Percentiles rank a stretch among this genome's conserved stretches.
These are phyloP conservation scores for Ganoderma resinaceum DNA, from an alignment of 1,284 basidiomycete species.

Conservation along the genomic window DNA sequence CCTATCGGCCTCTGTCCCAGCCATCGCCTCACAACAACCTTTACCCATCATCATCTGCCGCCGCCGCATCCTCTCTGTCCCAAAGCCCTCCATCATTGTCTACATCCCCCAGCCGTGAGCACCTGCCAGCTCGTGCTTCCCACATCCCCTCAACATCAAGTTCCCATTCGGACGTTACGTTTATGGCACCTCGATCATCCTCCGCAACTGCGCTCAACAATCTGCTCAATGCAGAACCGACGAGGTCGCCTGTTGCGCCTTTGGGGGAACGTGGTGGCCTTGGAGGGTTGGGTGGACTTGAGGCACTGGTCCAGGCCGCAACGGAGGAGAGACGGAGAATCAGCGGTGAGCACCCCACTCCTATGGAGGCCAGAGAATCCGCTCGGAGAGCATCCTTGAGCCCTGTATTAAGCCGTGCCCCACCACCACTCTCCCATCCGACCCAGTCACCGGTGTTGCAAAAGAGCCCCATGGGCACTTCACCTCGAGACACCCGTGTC, in stretches of 20 bases:
- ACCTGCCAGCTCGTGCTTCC: neutral
- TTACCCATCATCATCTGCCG: constrained; percentile 21
- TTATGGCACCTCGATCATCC: constrained; percentile 16
- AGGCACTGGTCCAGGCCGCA: constrained; percentile 63
- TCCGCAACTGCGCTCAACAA: constrained; percentile 35
- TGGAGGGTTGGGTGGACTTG: constrained; percentile 47
- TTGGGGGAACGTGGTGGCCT: constrained; percentile 20
- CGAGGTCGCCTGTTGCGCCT: constrained; percentile 32
- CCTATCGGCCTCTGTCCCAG: constrained; percentile 23
- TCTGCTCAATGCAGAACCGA: constrained; percentile 33
- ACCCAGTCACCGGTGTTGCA: constrained; percentile 27
- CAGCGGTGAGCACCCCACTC: constrained; percentile 38
- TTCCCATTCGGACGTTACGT: constrained; percentile 17
- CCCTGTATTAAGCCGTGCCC: constrained; percentile 33
- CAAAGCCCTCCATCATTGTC: constrained; percentile 16
- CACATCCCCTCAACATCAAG: constrained; percentile 20
- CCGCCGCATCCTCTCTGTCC: constrained; percentile 8
- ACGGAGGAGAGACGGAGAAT: constrained; percentile 58
- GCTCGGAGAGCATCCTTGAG: constrained; percentile 33
- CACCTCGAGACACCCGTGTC: constrained; percentile 27
- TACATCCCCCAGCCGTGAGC: constrained; percentile 15
- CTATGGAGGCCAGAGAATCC: constrained; percentile 21
- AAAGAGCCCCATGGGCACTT: constrained; percentile 23
- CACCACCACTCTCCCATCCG: constrained; percentile 20
- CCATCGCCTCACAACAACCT: constrained; percentile 16